Percentiles rank a stretch among this genome's conserved stretches.
These are phyloP conservation scores for Arthroderma sp. DNA, from an alignment of 2,329 filamentous ascomycete genomes.

Conservation along the genomic window DNA sequence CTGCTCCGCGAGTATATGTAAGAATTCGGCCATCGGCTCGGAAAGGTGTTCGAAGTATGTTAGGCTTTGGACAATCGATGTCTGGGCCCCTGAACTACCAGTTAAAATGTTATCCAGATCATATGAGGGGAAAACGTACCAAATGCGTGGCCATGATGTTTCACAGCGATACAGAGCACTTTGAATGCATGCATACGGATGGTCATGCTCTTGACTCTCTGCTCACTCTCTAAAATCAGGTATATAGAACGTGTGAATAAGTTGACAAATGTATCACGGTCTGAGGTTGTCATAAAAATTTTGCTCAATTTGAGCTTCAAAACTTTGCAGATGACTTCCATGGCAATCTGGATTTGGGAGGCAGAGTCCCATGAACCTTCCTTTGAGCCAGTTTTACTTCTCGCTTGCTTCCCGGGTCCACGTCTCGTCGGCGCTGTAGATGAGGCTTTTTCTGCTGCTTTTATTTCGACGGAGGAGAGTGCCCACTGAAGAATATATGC, in stretches of 20 bases:
- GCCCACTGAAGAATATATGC: constrained; percentile 93
- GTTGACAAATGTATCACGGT: constrained; percentile 86
- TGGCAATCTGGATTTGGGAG: constrained; percentile 68
- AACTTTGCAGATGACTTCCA: constrained; percentile 93
- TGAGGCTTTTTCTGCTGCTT: constrained; percentile 78
- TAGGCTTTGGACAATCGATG: constrained; percentile 91
- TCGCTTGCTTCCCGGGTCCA: constrained; percentile 61
- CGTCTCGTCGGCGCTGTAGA: constrained; percentile 56
- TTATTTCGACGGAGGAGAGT: constrained; percentile 83
- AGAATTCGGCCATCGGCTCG: constrained; percentile 95
- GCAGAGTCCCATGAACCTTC: constrained; percentile 82
- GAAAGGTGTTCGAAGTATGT: constrained; percentile 99
- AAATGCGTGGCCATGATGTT: constrained; percentile 94
- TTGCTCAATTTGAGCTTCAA: constrained; percentile 82
- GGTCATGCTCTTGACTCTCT: constrained; percentile 72
- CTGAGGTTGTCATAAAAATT: constrained; percentile 91
- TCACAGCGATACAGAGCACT: constrained; percentile 88
- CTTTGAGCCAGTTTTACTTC: constrained; percentile 52
- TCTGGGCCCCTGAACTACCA: constrained; percentile 61
- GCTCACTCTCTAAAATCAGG: constrained; percentile 84
- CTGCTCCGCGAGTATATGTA: constrained; percentile 90
- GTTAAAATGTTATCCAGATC: neutral
- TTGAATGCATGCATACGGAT: constrained; percentile 97
- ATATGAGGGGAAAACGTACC: constrained; percentile 40
- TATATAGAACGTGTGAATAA: constrained; percentile 89